Evolutionary conservation across 2,329 filamentous ascomycete genomes (phyloP), one percentile per base, ranked within the genome.

Genomic region (Biscogniauxia marginata): DNA sequence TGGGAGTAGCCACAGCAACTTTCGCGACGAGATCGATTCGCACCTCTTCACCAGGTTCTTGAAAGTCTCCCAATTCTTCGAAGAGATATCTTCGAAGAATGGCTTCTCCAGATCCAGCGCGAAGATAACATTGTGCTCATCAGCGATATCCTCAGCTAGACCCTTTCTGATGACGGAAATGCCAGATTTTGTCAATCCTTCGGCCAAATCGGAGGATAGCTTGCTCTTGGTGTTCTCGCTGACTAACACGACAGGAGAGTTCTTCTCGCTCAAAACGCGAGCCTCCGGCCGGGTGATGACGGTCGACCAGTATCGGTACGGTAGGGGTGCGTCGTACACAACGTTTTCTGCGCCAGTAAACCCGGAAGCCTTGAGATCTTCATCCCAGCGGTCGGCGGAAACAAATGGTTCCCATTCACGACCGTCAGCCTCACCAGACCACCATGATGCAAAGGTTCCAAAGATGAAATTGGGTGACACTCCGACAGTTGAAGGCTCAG

Each of bases 361-460:
- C 20, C 21, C 47, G 19, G 47, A 21, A 13, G 5, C 21, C 24
- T 30, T 30, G 21, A 49, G 24, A 2, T 21, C 22, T 7, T 8
- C 46, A 8, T 23, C 19, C 46, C 46, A 48, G 22, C 46, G 46
- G 18, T 49, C 47, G n/a, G 4, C 3, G 7, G 22, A 7, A 13
- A 49, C 22, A n/a, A 22, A 48, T 7, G 46, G 46, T 19, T 48
- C 46, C n/a, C 20, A 20, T 3, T 7, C 3, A 16, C 46, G 46
- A 20, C n/a, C 46, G 22, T 60, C 55, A 3, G 45, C 53, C 6
- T n/a, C 48, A 3, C 55, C 58, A n/a, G 48, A 21, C 58, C 56
- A 60, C 56, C 55, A 60, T 2, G 24, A 30, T 4, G 52, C 30
- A 20, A 58, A 48, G 7, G 21, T 24, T 7, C 55, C 46, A 23